Percentiles rank a stretch among this genome's conserved stretches.
These are phyloP conservation scores for Acer saccharum DNA, from an alignment of 345 rosid genomes.

Conservation along the genomic window DNA sequence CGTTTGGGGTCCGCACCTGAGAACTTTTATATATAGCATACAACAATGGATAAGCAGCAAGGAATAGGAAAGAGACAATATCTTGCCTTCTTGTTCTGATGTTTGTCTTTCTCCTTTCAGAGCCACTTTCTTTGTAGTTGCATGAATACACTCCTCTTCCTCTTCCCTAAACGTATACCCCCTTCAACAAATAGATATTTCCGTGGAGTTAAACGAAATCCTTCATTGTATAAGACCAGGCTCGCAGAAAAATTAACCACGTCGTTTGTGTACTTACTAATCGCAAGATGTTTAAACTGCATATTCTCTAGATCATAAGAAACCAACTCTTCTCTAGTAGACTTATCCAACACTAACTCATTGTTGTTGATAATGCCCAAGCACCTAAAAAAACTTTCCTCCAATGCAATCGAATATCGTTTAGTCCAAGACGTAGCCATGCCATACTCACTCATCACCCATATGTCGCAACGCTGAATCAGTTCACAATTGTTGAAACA, in stretches of 20 bases:
- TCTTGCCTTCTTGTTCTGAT: too few species aligned
- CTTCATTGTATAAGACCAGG: not conserved
- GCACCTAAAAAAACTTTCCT: not conserved
- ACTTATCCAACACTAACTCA: not conserved
- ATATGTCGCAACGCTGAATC: not conserved
- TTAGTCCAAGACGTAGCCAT: constrained; percentile 11
- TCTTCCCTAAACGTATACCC: constrained; percentile 6
- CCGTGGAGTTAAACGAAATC: not conserved
- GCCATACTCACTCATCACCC: constrained; percentile 11
- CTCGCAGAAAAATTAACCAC: not conserved
- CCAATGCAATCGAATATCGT: not conserved
- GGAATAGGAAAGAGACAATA: too few species aligned
- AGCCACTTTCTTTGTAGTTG: not conserved
- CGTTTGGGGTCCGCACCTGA: too few species aligned
- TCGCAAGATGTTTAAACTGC: not conserved
- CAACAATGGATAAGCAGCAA: too few species aligned
- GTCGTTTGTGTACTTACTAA: not conserved
- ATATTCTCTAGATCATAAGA: not conserved
- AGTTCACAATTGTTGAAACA: too few species aligned
- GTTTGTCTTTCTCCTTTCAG: not conserved
- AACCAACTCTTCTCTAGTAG: not conserved
- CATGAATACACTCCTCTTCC: constrained; percentile 12
- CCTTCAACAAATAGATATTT: not conserved
- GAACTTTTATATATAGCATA: too few species aligned
- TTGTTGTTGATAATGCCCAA: not conserved